Conservation (phyloP, 495 filamentous ascomycete species). For the Cercophora sp. region DNA sequence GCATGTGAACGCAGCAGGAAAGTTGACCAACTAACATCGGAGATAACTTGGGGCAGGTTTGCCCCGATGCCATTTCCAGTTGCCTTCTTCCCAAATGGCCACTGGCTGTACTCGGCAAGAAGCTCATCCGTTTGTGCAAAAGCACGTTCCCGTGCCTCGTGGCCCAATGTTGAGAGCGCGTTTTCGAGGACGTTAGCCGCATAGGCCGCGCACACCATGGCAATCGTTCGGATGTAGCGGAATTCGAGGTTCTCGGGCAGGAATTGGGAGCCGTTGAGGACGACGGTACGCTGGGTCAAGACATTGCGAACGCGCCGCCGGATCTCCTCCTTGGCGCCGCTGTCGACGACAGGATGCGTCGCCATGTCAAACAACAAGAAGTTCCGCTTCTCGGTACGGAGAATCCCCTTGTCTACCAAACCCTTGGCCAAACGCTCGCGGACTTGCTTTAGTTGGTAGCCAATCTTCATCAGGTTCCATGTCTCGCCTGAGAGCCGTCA, state of each 20-base stretch:
- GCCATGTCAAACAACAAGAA: slow-evolving; percentile 99
- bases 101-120: slow-evolving; percentile 92
- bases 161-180: slow-evolving; percentile 86
- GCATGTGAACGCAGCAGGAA: not conserved
- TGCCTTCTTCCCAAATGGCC: slow-evolving; percentile 81
- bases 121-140: slow-evolving; percentile 97
- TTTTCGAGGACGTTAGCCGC: slow-evolving; percentile 98
- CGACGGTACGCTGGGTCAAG: slow-evolving; percentile 89
- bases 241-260: slow-evolving; percentile 92
- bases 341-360: slow-evolving; percentile 95
- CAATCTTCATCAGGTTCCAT: slow-evolving; percentile 99
- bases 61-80: slow-evolving; percentile 81
- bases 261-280: slow-evolving; percentile 76
- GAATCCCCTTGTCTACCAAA: slow-evolving; percentile 97
- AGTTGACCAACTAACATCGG: slow-evolving; percentile 50
- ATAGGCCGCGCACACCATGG: slow-evolving; percentile 97
- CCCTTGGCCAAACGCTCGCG: slow-evolving; percentile 96
- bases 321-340: slow-evolving; percentile 96
- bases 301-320: slow-evolving; percentile 86
- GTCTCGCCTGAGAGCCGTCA: slow-evolving; percentile 99
- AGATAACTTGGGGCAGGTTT: slow-evolving; percentile 83
- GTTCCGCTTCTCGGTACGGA: slow-evolving; percentile 97
- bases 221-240: slow-evolving; percentile 82
- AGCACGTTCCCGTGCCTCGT: slow-evolving; percentile 87
- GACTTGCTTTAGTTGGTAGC: slow-evolving; percentile 98